Base-by-base conservation (phyloP, 1,139 yeast genomes). In the Magnusiomyces ingens region DNA sequence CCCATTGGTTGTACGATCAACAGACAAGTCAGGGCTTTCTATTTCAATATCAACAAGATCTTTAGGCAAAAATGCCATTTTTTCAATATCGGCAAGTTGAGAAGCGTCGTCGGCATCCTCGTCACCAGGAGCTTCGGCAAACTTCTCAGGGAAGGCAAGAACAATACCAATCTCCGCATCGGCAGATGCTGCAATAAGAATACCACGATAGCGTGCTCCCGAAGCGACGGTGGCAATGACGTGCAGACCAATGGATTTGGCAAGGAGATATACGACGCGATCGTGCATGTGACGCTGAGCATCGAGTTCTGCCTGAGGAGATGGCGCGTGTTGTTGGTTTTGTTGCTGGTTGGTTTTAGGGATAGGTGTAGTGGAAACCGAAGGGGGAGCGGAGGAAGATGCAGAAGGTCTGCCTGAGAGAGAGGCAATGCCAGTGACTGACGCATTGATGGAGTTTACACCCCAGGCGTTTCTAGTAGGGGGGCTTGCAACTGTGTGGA, bases 1-100 rank as follows among this genome's bases (percentile, higher is more conserved):
- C 17, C 52, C 12, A 18, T 52, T n/a, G 11, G 54, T 45, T 18
- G 53, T 47, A n/a, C 54, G 53, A 45, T 64, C 67, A 4, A 62
- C 60, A 22, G 69, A 59, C 52, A 78, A 62, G 59, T 78, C 76
- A 26, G 80, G 71, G 51, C 73, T 72, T 47, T 68, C 66, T 40
- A 81, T 69, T 59, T 78, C 82, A 53, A 86, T 65, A 66, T 83
- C 89, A 55, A 82, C 77, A 59, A 87, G 75, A 59, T 86, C 91
- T 54, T 79, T 78, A 11, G 82, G 76, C 32, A 26, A 26, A 26
- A 26, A 26, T 4, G 32, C 32, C 8, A 26, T 4, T 26, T 26
- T 26, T 26, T 26, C 32, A 26, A 26, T 8, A 26, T 26, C 32
- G 32, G 32, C 32, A 4, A 26, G 32, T 56, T 74, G 71, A 57